These are phyloP conservation scores for Candida hispaniensis DNA, from an alignment of 805 yeast genomes.

Conservation along the genomic window DNA sequence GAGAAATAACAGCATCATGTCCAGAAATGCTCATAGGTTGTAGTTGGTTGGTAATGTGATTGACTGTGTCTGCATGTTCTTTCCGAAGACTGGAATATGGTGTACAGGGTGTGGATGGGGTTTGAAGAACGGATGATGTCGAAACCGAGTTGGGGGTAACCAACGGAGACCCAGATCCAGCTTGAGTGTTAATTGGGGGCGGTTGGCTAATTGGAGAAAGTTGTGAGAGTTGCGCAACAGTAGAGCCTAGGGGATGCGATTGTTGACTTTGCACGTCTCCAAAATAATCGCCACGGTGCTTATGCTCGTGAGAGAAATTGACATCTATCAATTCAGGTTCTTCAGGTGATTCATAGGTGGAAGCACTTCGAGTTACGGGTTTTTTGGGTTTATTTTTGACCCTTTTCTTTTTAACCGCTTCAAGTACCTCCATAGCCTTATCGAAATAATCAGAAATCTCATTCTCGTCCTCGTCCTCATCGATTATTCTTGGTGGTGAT, in stretches of 20 bases:
- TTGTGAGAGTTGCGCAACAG: conserved; percentile 5
- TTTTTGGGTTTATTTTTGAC: conserved; percentile 6
- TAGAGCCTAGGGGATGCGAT: conserved; percentile 11
- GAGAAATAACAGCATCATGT: conserved; percentile 11
- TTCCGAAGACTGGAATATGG: conserved; percentile 14
- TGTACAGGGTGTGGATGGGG: conserved; percentile 15
- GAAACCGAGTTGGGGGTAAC: conserved; percentile 3
- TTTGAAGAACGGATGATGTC: conserved; percentile 12
- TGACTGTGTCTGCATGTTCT: conserved; percentile 7
- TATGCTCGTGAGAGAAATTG: conserved; percentile 7
- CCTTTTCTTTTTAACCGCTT: conserved; percentile 14
- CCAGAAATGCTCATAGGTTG: conserved; percentile 2
- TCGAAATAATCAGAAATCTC: conserved; percentile 15
- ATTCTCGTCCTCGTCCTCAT: conserved; percentile 15
- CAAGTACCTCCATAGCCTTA: conserved; percentile 15
- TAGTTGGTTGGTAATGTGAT: conserved; percentile 7
- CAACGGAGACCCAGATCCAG: too few species aligned
- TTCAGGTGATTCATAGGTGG: conserved; percentile 7
- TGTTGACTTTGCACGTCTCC: conserved; percentile 4
- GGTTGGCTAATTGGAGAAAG: too few species aligned
- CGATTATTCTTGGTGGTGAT: too few species aligned
- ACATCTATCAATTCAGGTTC: too few species aligned
- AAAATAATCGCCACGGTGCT: conserved; percentile 14
- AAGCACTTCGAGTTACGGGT: conserved; percentile 2
- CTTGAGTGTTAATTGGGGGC: too few species aligned